Conservation (phyloP, 371 early-diverging fungal genomes). For the Lichtheimia ornata region DNA sequence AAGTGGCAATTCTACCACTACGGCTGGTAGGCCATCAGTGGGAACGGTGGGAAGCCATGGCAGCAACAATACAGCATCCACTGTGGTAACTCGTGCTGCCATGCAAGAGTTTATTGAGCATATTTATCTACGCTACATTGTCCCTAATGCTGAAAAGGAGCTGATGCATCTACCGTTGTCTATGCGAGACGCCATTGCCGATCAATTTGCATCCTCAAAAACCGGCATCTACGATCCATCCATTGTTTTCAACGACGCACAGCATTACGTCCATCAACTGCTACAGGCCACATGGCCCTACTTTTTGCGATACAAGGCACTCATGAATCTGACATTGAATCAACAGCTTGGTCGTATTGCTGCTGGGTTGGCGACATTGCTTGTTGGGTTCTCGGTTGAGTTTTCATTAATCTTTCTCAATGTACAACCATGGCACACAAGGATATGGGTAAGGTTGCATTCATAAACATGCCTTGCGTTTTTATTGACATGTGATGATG, state of each 20-base stretch:
- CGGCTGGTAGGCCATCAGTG: slow-evolving; percentile 1
- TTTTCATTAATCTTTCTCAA: slow-evolving; percentile 63
- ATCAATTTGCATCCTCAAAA: slow-evolving; percentile 24
- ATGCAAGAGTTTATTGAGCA: slow-evolving; percentile 55
- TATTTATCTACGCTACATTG: slow-evolving; percentile 60
- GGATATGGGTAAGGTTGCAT: slow-evolving; percentile 53
- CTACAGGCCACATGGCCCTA: slow-evolving; percentile 56
- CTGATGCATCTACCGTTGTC: slow-evolving; percentile 32
- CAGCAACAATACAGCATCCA: slow-evolving; percentile 22
- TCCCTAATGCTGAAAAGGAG: slow-evolving; percentile 58
- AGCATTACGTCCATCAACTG: slow-evolving; percentile 51
- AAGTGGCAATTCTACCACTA: slow-evolving; percentile 1
- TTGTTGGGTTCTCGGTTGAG: slow-evolving; percentile 58
- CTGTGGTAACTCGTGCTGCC: slow-evolving; percentile 23
- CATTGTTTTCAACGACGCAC: slow-evolving; percentile 53
- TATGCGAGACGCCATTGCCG: slow-evolving; percentile 32
- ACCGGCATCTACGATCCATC: slow-evolving; percentile 32
- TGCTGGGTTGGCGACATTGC: slow-evolving; percentile 46
- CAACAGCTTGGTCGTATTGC: slow-evolving; percentile 57
- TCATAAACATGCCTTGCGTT: no score
- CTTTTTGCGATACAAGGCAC: slow-evolving; percentile 59
- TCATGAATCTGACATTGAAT: slow-evolving; percentile 55
- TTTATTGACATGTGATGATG: background rate
- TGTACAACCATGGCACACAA: slow-evolving; percentile 45
- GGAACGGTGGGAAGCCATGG: background rate